Conservation (phyloP, 768 basidiomycete species). For the Hygrocybe coccinea region DNA sequence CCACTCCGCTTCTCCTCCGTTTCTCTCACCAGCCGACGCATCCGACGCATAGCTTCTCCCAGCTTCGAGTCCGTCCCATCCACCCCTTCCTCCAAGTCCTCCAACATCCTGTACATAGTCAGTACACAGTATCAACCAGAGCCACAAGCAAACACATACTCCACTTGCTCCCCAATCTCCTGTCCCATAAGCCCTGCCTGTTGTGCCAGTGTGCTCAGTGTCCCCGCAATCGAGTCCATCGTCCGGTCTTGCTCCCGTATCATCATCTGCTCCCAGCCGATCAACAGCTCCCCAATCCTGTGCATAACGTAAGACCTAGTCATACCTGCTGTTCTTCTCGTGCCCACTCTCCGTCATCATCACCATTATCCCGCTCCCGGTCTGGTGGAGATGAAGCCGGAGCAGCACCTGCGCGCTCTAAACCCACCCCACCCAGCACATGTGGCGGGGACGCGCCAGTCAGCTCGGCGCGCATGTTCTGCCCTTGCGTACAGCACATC, state of each 20-base stretch:
- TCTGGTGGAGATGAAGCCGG: conserved; percentile 20
- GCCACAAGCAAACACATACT: conserved; percentile 42
- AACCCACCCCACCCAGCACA: neutral
- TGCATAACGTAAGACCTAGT: neutral
- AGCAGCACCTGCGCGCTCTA: neutral
- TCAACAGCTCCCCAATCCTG: neutral
- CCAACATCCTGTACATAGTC: conserved; percentile 61
- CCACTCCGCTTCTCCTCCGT: conserved; percentile 89
- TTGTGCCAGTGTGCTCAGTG: conserved; percentile 74
- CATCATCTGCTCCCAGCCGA: conserved; percentile 57
- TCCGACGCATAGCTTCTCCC: conserved; percentile 54
- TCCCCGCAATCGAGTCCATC: conserved; percentile 82
- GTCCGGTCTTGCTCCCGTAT: conserved; percentile 86
- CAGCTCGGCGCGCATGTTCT: conserved; percentile 74
- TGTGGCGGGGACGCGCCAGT: conserved; percentile 22
- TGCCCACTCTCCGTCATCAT: conserved; percentile 77
- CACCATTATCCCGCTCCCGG: conserved; percentile 35
- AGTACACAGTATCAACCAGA: neutral
- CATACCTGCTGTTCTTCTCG: conserved; percentile 80
- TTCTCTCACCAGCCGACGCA: conserved; percentile 78
- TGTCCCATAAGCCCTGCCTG: conserved; percentile 94
- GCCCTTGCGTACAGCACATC: conserved; percentile 34
- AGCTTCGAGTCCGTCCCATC: conserved; percentile 66
- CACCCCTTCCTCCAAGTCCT: conserved; percentile 70
- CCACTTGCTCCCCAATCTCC: conserved; percentile 87